phyloP scores from a whole-genome alignment of 2,329 filamentous ascomycete genomes.

The Pyrenophora seminiperda region DNA sequence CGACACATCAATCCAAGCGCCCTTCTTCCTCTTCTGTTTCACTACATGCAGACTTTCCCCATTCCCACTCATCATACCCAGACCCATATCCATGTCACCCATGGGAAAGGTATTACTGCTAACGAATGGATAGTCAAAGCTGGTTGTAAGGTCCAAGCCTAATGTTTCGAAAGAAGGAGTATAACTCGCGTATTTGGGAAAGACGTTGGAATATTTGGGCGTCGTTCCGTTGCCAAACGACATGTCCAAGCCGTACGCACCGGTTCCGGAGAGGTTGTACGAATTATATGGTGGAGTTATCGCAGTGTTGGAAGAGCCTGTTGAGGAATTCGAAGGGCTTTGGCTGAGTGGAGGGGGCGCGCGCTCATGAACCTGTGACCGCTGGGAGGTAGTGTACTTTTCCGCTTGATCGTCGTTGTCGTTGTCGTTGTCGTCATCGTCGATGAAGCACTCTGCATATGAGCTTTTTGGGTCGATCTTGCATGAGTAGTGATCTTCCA shows the following conservation, averaged over 20 bases:
- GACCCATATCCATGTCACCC: conserved; percentile 19
- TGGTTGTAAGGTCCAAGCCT: conserved; percentile 42
- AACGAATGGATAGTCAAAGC: conserved; percentile 28
- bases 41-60: conserved; percentile 21
- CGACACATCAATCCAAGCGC: conserved; percentile 51
- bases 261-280: conserved; percentile 9
- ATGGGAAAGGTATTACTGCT: conserved; percentile 14
- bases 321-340: neutral
- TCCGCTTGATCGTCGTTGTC: conserved; percentile 28
- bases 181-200: conserved; percentile 19
- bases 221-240: conserved; percentile 7
- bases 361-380: too few species aligned
- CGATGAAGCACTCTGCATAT: conserved; percentile 57
- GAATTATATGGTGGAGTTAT: conserved; percentile 1
- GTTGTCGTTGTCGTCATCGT: conserved; percentile 37
- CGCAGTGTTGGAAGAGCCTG: conserved; percentile 1
- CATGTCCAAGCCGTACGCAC: conserved; percentile 36
- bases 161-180: conserved; percentile 39
- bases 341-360: neutral
- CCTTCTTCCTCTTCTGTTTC: conserved; percentile 41
- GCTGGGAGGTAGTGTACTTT: neutral
- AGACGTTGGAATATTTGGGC: conserved; percentile 9
- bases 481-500: conserved; percentile 65
- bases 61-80: conserved; percentile 26
- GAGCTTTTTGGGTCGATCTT: conserved; percentile 65